Base-by-base conservation (phyloP, 2,329 filamentous ascomycete genomes). In the Drechslera avenae region DNA sequence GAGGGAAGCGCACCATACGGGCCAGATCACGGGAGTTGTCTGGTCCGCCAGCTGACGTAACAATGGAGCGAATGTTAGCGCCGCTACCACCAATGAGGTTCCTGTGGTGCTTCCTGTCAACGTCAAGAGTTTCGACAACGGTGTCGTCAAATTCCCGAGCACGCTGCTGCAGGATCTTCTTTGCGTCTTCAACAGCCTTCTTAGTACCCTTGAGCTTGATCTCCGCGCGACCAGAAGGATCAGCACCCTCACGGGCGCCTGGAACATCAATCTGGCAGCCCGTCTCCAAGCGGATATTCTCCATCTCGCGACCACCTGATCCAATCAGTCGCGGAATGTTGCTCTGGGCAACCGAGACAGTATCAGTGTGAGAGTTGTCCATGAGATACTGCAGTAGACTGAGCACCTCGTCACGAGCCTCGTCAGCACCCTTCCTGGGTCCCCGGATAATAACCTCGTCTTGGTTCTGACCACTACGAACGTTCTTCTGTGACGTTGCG, bases 291-390 rank as follows among this genome's bases (percentile, higher is more conserved):
- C 94, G 89, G 40, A 99, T 81, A 68, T 91, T 88, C 64, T 97
- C 94, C 82, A 99, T 90, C 63, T 90, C 91, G 63, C 88, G 86
- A 57, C 94, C 94, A 33, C 91, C 89, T 65, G 91, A 87, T 41
- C 94, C 94, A 64, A 99, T 97, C 59, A 99, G 78, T 14, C 90
- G 93, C n/a, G 92, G 91, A 50, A 99, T 81, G 73, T 97, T 92
- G 76, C 86, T 92, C 75, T 94, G 91, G 60, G 95, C 89, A 28
- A 99, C 90, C 10, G 88, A 86, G 12, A 99, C 86, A 10, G 85
- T 88, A 13, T 87, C 89, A 17, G 83, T 87, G 73, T 89, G 83
- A 0, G 91, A 94, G 72, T 92, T 92, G 70, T 97, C 93, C 73
- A 90, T 86, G 37, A 93, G 83, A 75, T 92, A 99, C 74, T 96